Base-by-base conservation (phyloP, 2,329 filamentous ascomycete species). In the Chrysosporium queenslandicum region DNA sequence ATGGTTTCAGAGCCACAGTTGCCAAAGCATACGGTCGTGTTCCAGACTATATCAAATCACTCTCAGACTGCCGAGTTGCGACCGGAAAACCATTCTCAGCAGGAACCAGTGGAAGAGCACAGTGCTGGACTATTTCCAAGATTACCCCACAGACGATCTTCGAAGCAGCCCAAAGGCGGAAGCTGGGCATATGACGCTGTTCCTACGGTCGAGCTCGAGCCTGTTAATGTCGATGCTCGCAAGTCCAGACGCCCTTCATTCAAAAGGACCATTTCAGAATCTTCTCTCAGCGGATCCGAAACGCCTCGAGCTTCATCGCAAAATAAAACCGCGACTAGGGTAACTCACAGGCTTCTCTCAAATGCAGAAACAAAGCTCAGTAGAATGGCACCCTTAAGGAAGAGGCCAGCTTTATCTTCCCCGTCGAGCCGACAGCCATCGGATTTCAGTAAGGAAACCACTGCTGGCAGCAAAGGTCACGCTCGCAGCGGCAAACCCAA, bases 11-110 rank as follows among this genome's bases (percentile, higher is more conserved):
- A 59, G 16, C 54, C 46, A 12, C 53, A 53, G 27, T 51, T 62
- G 25, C 71, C 71, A 18, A 71, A 64, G 37, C 71, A 74, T 55
- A 74, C 70, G 1, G 61, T 74, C 30, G 68, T 74, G 5, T 74
- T 74, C 49, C 63, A 69, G 21, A 73, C 71, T 3, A 67, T 70
- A 11, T 67, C 73, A 48, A 73, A 70, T 49, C 66, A 63, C 46
- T 63, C 63, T 4, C 64, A 69, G 53, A 70, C 61, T 53, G 63
- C 68, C 11, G 62, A 70, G 50, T 54, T 71, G 25, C 62, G 64
- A 27, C 62, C 62, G 34, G 53, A 60, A 6, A 43, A 4, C 34
- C 34, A 45, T 25, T 29, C 49, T 29, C 20, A 11, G 7, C 37
- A 37, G n/a, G 23, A 29, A 7, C 20, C 21, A 20, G 11, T 30